Percentiles rank a stretch among this genome's conserved stretches.
Evolutionary conservation across 148 eudicot species (phyloP).

Genomic region (Fagopyrum tataricum): DNA sequence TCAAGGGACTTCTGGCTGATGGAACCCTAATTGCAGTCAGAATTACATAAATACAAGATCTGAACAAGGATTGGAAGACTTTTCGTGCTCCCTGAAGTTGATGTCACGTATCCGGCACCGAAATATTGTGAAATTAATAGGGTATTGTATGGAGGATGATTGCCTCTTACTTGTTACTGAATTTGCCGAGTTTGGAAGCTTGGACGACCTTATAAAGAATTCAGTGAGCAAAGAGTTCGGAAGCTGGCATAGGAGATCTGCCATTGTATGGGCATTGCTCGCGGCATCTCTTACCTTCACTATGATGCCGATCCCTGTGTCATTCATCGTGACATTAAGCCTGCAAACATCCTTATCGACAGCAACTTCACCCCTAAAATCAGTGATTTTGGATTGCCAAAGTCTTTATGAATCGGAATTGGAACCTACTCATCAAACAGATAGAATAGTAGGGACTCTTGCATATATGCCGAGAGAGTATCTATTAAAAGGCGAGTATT

Average conservation of each 20-base stretch:
- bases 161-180: background rate
- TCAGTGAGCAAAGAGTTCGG: background rate
- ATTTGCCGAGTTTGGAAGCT: background rate
- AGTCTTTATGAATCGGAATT: slow-evolving; percentile 55
- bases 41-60: background rate
- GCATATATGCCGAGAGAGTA: slow-evolving; percentile 91
- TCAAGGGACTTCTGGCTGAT: background rate
- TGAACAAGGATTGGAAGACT: background rate
- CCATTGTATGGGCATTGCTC: slow-evolving; percentile 78
- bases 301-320: slow-evolving; percentile 48
- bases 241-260: slow-evolving; percentile 52
- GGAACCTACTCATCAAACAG: slow-evolving; percentile 53
- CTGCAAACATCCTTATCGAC: slow-evolving; percentile 76
- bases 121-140: background rate
- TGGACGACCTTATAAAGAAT: background rate
- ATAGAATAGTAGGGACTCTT: slow-evolving; percentile 76
- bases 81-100: background rate
- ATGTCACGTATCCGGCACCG: background rate
- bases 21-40: slow-evolving; percentile 3
- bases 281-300: slow-evolving; percentile 72
- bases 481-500: slow-evolving; percentile 60
- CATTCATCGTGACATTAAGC: slow-evolving; percentile 76
- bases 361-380: slow-evolving; percentile 76
- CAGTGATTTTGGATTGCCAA: slow-evolving; percentile 77
- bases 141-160: background rate